phyloP scores from a whole-genome alignment of 2,329 filamentous ascomycete genomes.

The Hortaea sp. region DNA sequence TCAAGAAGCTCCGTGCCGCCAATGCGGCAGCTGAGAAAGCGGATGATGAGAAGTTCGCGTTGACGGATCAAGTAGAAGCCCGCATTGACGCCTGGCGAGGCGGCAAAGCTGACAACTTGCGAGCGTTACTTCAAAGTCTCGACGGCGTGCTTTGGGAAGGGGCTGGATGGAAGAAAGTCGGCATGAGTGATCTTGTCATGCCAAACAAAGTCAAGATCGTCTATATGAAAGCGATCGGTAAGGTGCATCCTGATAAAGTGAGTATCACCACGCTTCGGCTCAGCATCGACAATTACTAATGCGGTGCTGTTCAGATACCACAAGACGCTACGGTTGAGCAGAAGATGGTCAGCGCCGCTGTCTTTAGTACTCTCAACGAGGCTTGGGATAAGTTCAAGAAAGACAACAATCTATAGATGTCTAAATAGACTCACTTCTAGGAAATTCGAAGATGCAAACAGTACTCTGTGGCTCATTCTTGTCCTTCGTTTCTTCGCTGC shows the following conservation, averaged over 20 bases:
- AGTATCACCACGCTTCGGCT: slow-evolving; percentile 19
- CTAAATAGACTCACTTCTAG: background rate
- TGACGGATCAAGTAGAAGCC: slow-evolving; percentile 77
- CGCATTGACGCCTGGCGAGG: slow-evolving; percentile 72
- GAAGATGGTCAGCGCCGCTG: slow-evolving; percentile 55
- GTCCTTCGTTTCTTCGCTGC: too few species aligned
- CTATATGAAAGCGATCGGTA: slow-evolving; percentile 98
- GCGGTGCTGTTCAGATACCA: slow-evolving; percentile 39
- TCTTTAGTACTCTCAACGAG: slow-evolving; percentile 56
- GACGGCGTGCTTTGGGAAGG: slow-evolving; percentile 85
- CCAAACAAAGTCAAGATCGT: slow-evolving; percentile 91
- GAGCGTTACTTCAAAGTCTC: slow-evolving; percentile 75
- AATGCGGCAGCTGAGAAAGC: slow-evolving; percentile 77
- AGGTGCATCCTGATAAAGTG: slow-evolving; percentile 98
- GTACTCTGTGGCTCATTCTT: too few species aligned
- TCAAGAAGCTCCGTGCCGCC: slow-evolving; percentile 69
- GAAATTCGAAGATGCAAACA: too few species aligned
- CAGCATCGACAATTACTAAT: too few species aligned
- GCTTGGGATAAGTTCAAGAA: slow-evolving; percentile 60
- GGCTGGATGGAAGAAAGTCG: slow-evolving; percentile 93
- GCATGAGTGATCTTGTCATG: slow-evolving; percentile 85
- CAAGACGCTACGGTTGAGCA: slow-evolving; percentile 57
- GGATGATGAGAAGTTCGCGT: slow-evolving; percentile 85
- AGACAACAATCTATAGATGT: slow-evolving; percentile 45
- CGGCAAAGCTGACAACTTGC: slow-evolving; percentile 84